These are phyloP conservation scores for Candida dajiaensis DNA, from an alignment of 805 yeast species.

Conservation along the genomic window DNA sequence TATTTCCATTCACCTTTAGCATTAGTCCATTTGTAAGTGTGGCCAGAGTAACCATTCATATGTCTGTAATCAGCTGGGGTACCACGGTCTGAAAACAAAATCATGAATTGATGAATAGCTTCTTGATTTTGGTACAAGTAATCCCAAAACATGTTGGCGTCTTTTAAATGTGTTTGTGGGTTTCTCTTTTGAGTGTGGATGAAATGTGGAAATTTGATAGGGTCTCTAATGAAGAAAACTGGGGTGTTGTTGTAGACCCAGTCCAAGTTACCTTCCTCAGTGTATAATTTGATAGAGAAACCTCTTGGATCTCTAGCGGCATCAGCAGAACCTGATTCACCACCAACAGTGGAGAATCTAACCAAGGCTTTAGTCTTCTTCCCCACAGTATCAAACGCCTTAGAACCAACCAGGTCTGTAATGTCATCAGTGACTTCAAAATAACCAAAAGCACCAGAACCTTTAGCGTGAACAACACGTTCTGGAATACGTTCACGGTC, in stretches of 20 bases:
- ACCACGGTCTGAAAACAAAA: slow-evolving; percentile 75
- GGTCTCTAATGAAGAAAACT: slow-evolving; percentile 78
- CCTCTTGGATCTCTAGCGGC: slow-evolving; percentile 88
- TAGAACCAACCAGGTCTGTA: slow-evolving; percentile 63
- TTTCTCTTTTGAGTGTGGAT: slow-evolving; percentile 87
- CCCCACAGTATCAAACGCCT: slow-evolving; percentile 68
- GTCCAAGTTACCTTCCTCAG: slow-evolving; percentile 81
- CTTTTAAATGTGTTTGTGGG: slow-evolving; percentile 75
- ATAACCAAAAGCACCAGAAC: slow-evolving; percentile 85
- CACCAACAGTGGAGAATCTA: slow-evolving; percentile 85
- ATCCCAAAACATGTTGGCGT: slow-evolving; percentile 78
- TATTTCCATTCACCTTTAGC: slow-evolving; percentile 70
- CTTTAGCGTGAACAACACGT: slow-evolving; percentile 91
- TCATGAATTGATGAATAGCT: slow-evolving; percentile 68
- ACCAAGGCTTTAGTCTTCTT: slow-evolving; percentile 69
- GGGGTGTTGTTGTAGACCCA: slow-evolving; percentile 86
- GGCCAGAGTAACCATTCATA: slow-evolving; percentile 84
- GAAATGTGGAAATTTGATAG: slow-evolving; percentile 79
- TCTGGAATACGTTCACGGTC: slow-evolving; percentile 90
- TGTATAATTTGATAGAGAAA: slow-evolving; percentile 71
- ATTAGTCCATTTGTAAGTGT: slow-evolving; percentile 76
- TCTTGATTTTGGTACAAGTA: slow-evolving; percentile 66
- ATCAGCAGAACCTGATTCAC: slow-evolving; percentile 77
- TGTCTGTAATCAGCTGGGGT: slow-evolving; percentile 70
- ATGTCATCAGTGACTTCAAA: slow-evolving; percentile 87